phyloP scores from a whole-genome alignment of 2,329 filamentous ascomycete species.

The Nannizziopsis arthrosporioides region DNA sequence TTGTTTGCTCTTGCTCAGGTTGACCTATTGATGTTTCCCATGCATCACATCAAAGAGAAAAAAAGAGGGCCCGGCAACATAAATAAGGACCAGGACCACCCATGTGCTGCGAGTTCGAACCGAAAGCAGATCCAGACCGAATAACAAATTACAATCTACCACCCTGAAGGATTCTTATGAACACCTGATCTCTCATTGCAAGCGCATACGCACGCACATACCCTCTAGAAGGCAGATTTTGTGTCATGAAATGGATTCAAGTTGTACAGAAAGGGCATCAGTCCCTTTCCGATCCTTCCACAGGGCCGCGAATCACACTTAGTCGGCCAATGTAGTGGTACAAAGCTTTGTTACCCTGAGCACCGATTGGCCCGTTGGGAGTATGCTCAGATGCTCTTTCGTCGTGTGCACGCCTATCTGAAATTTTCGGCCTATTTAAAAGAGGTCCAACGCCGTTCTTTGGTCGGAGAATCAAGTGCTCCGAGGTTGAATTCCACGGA shows the following conservation, averaged over 20 bases:
- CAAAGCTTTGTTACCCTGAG: slow-evolving; percentile 8
- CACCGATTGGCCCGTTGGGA: neutral
- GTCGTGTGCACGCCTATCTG: neutral
- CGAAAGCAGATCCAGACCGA: no score
- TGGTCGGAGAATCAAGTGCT: neutral
- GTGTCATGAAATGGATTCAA: neutral
- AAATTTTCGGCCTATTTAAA: neutral
- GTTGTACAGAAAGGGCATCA: slow-evolving; percentile 7
- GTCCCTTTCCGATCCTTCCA: slow-evolving; percentile 1
- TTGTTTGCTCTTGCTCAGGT: no score
- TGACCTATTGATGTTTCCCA: no score
- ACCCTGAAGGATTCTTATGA: neutral
- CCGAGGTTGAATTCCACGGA: slow-evolving; percentile 4
- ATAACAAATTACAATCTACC: neutral
- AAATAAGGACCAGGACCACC: no score
- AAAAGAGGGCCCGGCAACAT: no score
- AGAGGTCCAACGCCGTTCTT: neutral
- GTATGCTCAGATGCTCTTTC: neutral
- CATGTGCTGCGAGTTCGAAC: no score
- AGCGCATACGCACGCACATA: slow-evolving; percentile 2
- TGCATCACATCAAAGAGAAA: no score
- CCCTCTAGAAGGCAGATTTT: neutral
- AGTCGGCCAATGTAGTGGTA: slow-evolving; percentile 2
- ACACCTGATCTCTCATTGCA: slow-evolving; percentile 5
- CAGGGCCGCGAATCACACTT: slow-evolving; percentile 9